Evolutionary conservation across 768 basidiomycete genomes (phyloP).

Genomic region (Trametes punicea): DNA sequence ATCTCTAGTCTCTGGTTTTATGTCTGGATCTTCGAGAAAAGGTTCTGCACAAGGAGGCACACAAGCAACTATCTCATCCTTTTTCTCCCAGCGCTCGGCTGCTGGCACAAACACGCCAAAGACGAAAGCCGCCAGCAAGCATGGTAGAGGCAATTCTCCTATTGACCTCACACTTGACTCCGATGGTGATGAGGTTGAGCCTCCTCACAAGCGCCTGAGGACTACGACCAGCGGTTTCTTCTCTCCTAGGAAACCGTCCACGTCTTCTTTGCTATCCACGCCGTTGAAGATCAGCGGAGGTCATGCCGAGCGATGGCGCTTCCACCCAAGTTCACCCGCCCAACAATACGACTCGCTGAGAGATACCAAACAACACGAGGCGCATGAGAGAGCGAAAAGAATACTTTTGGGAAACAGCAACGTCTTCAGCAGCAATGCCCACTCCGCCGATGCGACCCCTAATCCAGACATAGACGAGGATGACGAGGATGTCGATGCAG

Average conservation of each 20-base stretch:
- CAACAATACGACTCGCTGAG: conserved; percentile 22
- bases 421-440: conserved; percentile 25
- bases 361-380: conserved; percentile 6
- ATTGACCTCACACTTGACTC: conserved; percentile 54
- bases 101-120: conserved; percentile 13
- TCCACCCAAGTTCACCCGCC: conserved; percentile 28
- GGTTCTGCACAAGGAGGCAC: not conserved
- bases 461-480: conserved; percentile 4
- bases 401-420: conserved; percentile 49
- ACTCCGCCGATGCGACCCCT: not conserved
- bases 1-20: not conserved
- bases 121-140: conserved; percentile 1
- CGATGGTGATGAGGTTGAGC: conserved; percentile 1
- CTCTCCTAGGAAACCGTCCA: not conserved
- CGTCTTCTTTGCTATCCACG: not conserved
- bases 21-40: not conserved
- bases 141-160: conserved; percentile 28
- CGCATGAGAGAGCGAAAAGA: conserved; percentile 44
- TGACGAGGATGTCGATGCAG: not conserved
- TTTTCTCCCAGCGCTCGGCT: conserved; percentile 32
- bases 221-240: conserved; percentile 21
- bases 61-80: conserved; percentile 42
- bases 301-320: conserved; percentile 44
- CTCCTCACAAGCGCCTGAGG: conserved; percentile 24
- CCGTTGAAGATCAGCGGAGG: conserved; percentile 1